Evolutionary conservation across 2,329 filamentous ascomycete genomes (phyloP), one percentile per base, ranked within the genome.

Genomic region (Cucurbitaria berberidis): DNA sequence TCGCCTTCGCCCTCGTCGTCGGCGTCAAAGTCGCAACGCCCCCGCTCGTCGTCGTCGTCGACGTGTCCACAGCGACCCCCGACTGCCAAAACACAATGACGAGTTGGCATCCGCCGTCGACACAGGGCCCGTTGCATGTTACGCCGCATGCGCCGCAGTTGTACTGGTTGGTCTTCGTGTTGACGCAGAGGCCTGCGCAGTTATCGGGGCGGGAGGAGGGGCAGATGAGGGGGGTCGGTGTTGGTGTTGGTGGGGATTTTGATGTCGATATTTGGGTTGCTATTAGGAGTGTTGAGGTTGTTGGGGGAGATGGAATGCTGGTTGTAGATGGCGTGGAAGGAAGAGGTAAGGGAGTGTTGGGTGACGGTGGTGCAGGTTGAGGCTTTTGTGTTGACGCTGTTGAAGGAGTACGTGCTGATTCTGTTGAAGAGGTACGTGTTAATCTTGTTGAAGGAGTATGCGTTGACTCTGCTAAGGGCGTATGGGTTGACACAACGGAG

Each of bases 111-210:
- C 11, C 21, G 15, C 47, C 39, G 30, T 43, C 32, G 19, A 36
- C 21, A 38, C 47, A 49, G 5, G 30, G 8, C 6, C 32, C 29
- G 4, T 6, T 18, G 30, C 40, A 49, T 8, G 4, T 16, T 13
- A 19, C 16, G 7, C 47, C 39, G 22, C 47, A 49, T 15, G 21
- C 16, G 6, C 47, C 47, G 47, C 47, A 49, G 39, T 49, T 43
- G 19, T 34, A 16, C 5, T 19, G 8, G 30, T 49, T 32, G 0
- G 22, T 38, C 9, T 38, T 42, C 3, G 21, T 26, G 39, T 49
- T 30, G 10, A 36, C 21, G 39, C 47, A 44, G 9, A n/a, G 7
- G 15, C 21, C 22, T 30, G 13, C 30, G 30, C 46, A 49, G 4
- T 21, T 36, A 30, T 49, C 4, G 15, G 46, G 46, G 13, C 26